Evolutionary conservation across 176 grass and related monocot genomes (phyloP), one percentile per base, ranked within the genome.

Genomic region (Poa pratensis): DNA sequence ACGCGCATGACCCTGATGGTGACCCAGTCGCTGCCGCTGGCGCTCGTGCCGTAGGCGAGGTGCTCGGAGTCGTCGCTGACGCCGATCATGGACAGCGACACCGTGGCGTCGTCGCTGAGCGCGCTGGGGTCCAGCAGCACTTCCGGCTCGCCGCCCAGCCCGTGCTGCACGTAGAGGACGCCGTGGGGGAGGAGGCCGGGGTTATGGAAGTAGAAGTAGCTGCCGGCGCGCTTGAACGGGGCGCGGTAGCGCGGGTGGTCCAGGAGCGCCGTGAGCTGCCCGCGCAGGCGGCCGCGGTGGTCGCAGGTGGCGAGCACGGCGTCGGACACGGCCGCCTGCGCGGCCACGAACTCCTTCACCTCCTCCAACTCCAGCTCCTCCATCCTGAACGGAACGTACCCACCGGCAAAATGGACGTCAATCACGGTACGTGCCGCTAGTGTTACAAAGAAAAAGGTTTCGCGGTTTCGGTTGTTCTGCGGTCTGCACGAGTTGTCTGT

Each of bases 181-280:
- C 54, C 77, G 85, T 95, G 95, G 9, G 90, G 88, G 58, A 92
- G 86, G 61, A 94, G 95, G 39, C 95, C 95, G 5, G 92, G 82
- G 85, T 95, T 98, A 82, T 95, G 93, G 89, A 93, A 88, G 87
- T 92, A 95, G 87, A 98, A 98, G 83, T 98, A 98, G 80, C 90
- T 87, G 59, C 52, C 82, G 11, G 70, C 85, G 53, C 91, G 90
- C 87, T 89, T 97, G 92, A 88, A 93, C 16, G 95, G 95, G 77
- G 95, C 94, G 75, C 88, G 87, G 71, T 87, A 93, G 16, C 95
- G 95, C 51, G 92, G 95, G 80, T 97, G 89, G 86, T 97, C 92
- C 52, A 91, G 91, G 80, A 91, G 82, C 80, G 65, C 69, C 0
- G 90, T 95, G 63, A 97, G 90, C 81, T 93, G 85, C 18, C 50